These are phyloP conservation scores for Aciculosporium take DNA, from an alignment of 2,329 filamentous ascomycete species.

Conservation along the genomic window DNA sequence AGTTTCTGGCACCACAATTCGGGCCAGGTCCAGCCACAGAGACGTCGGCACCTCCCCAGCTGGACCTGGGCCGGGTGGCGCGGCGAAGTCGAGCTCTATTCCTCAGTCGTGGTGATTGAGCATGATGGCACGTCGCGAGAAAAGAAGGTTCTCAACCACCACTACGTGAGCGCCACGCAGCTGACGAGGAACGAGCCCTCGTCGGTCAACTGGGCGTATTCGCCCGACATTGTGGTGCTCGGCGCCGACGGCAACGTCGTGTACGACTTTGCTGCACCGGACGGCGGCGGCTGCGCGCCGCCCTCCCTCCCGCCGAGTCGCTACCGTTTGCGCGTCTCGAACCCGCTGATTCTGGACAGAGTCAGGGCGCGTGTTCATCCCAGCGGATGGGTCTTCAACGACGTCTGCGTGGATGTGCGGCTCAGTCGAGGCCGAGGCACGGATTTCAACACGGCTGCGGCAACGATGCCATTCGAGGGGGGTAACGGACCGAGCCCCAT, in stretches of 20 bases:
- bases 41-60: conserved; percentile 19
- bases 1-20: conserved; percentile 25
- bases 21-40: conserved; percentile 12
- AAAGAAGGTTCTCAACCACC: conserved; percentile 20
- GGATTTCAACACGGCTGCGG: neutral
- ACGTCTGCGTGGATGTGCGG: conserved; percentile 19
- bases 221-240: conserved; percentile 18
- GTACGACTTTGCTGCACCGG: conserved; percentile 17
- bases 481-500: conserved; percentile 11
- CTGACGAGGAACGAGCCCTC: conserved; percentile 19
- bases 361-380: conserved; percentile 20
- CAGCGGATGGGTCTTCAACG: conserved; percentile 22
- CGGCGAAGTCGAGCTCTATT: conserved; percentile 20
- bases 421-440: conserved; percentile 16
- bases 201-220: conserved; percentile 20
- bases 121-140: conserved; percentile 14
- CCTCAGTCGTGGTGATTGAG: conserved; percentile 19
- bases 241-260: conserved; percentile 15
- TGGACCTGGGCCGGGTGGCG: conserved; percentile 25
- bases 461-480: neutral
- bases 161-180: conserved; percentile 22
- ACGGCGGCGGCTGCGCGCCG: conserved; percentile 9
- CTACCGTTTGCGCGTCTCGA: conserved; percentile 18
- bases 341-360: conserved; percentile 19
- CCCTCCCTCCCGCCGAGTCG: conserved; percentile 13